Base-by-base conservation (phyloP, 164 flowering plant species). In the Macadamia tetraphylla region DNA sequence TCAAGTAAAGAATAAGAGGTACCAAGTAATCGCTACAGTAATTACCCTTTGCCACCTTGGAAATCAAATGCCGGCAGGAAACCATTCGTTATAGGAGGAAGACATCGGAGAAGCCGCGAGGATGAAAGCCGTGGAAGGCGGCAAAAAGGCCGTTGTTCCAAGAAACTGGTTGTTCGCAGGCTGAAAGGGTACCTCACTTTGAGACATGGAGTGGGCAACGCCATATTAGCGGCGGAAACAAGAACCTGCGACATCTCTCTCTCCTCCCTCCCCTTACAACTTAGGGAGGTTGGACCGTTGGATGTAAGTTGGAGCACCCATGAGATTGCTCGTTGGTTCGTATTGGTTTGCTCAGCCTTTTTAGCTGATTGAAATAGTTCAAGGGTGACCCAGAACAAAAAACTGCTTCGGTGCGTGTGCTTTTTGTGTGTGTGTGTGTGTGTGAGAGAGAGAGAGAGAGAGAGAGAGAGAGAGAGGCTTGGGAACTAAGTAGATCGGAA, bases 11-110 rank as follows among this genome's bases (percentile, higher is more conserved):
- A 17, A 3, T 1, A 30, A 35, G 40, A 48, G 29, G 43, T 29
- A 44, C 66, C n/a, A 13, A 43, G 66, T 52, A 9, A 43, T 63
- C 13, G 8, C 13, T 13, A 58, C 23, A 44, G 1, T 1, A 63
- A 44, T 17, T 78, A 87, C 88, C 91, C 87, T 75, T 80, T 77
- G 52, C 88, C 85, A 35, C 73, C 86, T 65, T 74, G 81, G 74
- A 82, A 1, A 71, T 83, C 88, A 67, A 81, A 67, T 12, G 86
- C 68, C 18, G 32, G 58, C 9, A 75, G 55, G 29, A 35, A 58
- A 65, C 63, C 62, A 55, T 65, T 67, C 40, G 57, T 66, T 31
- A 65, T 60, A 51, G 61, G 63, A 3, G 67, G 15, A 46, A 60
- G 17, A n/a, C 74, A 68, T 23, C 68, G 79, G 62, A 66, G 58